Base-by-base conservation (phyloP, 2,329 filamentous ascomycete species). In the Trichoderma citrinoviride region DNA sequence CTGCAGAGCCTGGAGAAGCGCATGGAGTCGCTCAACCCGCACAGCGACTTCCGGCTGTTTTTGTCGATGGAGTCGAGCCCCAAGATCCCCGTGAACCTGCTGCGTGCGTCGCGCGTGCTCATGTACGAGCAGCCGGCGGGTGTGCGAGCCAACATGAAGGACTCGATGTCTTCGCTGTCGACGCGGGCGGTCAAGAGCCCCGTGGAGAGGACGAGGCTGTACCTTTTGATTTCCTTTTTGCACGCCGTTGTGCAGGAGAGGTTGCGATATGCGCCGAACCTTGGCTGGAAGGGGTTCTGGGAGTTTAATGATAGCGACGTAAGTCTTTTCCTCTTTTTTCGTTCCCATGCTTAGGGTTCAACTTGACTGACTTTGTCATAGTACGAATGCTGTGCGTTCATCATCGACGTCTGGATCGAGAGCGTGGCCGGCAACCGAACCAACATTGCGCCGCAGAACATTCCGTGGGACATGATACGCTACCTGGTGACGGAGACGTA, bases 201-300 rank as follows among this genome's bases (percentile, higher is more conserved):
- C 0, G 93, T 97, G 10, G 95, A 99, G 79, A 91, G 95, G 74
- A 88, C 90, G 23, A 87, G 96, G 68, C 80, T 99, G 60, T 98
- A 99, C 74, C 83, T 99, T 54, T 82, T 99, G 55, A 84, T 99
- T 43, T 95, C 91, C 3, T 98, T 99, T 85, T 76, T 99, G 71
- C 95, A 99, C 75, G 96, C 95, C 7, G 93, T 99, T 43, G 88
- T 97, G 12, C 95, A 99, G 77, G 95, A 99, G 77, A 85, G 96
- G 71, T 82, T 99, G 68, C 90, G 95, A 68, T 99, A 99, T 76
- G 93, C 94, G 25, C 96, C 95, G 0, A 94, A 85, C 65, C 82
- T 99, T 63, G 95, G 95, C 67, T 99, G 95, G 95, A 97, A 96
- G 81, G 92, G 93, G 61, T 97, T 97, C 84, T 99, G 96, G 95